Conservation (phyloP, 108 stramenopile genomes). For the Fistulifera pelliculosa region DNA sequence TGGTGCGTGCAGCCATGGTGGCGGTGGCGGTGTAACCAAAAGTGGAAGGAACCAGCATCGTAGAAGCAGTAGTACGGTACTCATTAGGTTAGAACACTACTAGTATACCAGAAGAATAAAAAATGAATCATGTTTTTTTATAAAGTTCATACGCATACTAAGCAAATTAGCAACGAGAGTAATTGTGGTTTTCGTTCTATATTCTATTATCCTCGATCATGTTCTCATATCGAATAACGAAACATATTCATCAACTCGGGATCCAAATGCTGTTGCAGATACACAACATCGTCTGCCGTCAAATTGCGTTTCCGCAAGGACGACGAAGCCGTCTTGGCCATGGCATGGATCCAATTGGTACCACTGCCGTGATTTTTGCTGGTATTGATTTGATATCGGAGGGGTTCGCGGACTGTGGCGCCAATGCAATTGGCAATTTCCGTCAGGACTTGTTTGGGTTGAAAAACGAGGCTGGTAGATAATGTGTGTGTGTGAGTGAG, state of each 20-base stretch:
- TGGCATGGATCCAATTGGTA: background rate
- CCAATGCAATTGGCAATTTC: conserved; percentile 2
- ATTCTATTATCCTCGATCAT: too few species aligned
- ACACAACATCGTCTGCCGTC: conserved; percentile 44
- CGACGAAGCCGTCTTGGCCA: background rate
- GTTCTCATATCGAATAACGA: conserved; percentile 20
- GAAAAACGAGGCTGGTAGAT: background rate
- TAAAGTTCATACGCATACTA: too few species aligned
- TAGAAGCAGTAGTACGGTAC: too few species aligned
- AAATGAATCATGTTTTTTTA: too few species aligned
- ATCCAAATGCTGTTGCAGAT: conserved; percentile 33
- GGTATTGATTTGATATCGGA: background rate
- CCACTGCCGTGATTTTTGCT: conserved; percentile 6
- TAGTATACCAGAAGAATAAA: too few species aligned
- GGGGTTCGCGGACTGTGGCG: background rate
- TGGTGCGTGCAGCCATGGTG: conserved; percentile 84
- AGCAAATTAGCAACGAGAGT: too few species aligned
- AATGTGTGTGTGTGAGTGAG: background rate
- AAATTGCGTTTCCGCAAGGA: conserved; percentile 9
- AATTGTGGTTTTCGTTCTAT: too few species aligned
- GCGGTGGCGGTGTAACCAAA: conserved; percentile 68
- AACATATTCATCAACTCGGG: conserved; percentile 63
- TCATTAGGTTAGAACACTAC: too few species aligned
- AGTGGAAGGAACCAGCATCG: too few species aligned
- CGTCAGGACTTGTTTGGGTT: background rate